Evolutionary conservation across 139 green algal species (phyloP), one percentile per base, ranked within the genome.

Genomic region (Micromonas pusilla): DNA sequence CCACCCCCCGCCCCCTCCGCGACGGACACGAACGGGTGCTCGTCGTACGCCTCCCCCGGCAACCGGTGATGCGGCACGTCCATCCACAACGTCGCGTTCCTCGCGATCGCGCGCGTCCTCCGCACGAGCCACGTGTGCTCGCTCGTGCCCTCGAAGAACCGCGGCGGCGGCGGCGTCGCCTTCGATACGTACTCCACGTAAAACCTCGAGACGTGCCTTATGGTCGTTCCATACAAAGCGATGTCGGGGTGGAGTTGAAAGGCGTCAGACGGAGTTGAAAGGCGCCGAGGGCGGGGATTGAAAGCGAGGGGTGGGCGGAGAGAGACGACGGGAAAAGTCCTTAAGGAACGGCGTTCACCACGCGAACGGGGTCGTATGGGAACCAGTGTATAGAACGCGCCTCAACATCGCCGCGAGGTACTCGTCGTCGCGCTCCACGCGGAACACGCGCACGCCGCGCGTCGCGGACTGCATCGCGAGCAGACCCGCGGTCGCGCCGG

Each of bases 401-500:
- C 37, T n/a, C 63, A 91, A 81, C 87, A 91, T 89, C 39, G 70
- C 32, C n/a, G 65, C 74, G 52, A 87, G 62, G 31, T 83, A 88
- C 30, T 54, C 71, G 28, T 88, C 81, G 70, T 90, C 85, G 30
- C 80, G 33, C 28, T 71, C 60, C 60, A 93, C 80, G 13, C 89
- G 72, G 72, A 89, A 91, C 9, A 91, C 52, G 0, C 78, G 80
- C 0, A 87, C 74, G 36, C 89, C 89, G 62, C 82, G 80, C 34
- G 86, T 88, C 28, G 82, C 85, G 0, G 83, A 92, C 72, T 87
- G 85, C 72, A 82, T 89, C 13, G 90, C 81, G 4, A 94, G 75
- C 45, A 94, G 72, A 31, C 67, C 84, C 21, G 73, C 86, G 32
- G 37, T 33, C 1, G 80, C 83, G 19, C 75, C 79, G 68, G 80